These are phyloP conservation scores for Chaetomium strumarium DNA, from an alignment of 2,329 filamentous ascomycete species.

Conservation along the genomic window DNA sequence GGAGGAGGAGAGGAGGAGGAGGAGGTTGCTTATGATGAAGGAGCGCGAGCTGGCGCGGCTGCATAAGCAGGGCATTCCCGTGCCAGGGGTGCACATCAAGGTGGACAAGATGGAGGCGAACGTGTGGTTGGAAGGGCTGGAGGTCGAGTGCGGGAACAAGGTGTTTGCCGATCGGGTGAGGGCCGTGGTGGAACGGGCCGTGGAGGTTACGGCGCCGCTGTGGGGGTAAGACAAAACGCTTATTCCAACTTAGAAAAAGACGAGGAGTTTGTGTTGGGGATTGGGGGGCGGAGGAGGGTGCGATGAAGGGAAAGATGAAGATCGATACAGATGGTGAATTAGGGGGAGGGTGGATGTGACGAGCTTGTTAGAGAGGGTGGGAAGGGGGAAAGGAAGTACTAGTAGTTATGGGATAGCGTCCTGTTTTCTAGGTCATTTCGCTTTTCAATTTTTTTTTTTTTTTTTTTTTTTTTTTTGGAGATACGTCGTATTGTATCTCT, in stretches of 20 bases:
- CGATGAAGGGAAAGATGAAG: no score
- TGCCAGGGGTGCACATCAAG: slow-evolving; percentile 79
- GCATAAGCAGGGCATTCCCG: slow-evolving; percentile 79
- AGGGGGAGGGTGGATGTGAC: not conserved
- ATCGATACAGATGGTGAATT: no score
- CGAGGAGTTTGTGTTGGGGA: no score
- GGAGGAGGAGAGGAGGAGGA: no score
- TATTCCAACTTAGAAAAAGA: no score
- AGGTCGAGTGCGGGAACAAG: slow-evolving; percentile 78
- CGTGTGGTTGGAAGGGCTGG: slow-evolving; percentile 87
- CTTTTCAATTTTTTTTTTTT: no score
- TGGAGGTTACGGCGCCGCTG: slow-evolving; percentile 77
- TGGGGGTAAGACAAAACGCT: slow-evolving; percentile 43
- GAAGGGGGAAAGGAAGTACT: no score
- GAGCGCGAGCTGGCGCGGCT: slow-evolving; percentile 68
- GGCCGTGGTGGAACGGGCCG: slow-evolving; percentile 82
- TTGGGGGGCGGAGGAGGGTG: no score
- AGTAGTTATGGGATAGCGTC: not conserved
- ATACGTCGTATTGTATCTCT: no score
- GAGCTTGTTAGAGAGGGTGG: no score
- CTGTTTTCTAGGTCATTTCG: no score
- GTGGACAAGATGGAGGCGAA: slow-evolving; percentile 83
- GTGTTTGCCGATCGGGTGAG: slow-evolving; percentile 78
- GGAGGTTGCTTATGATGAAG: slow-evolving; percentile 43
- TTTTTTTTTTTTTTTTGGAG: no score